These are phyloP conservation scores for Eucalyptus erythrocorys DNA, from an alignment of 345 rosid species.

Conservation along the genomic window DNA sequence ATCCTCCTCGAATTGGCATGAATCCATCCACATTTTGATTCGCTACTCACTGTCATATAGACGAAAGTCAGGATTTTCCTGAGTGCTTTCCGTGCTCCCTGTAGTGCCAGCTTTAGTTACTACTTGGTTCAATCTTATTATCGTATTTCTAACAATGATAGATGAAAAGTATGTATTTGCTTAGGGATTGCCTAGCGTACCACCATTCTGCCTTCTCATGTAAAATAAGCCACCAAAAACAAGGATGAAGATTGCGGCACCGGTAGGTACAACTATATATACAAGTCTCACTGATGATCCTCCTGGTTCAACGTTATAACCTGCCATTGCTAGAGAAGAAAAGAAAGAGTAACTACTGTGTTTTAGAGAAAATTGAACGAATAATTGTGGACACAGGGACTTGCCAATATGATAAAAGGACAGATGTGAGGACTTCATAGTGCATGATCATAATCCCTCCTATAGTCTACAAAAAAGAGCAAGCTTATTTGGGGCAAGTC, in stretches of 20 bases:
- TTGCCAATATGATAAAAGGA: no score
- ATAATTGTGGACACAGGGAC: no score
- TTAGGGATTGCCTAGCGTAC: neutral
- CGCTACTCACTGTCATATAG: conserved; percentile 12
- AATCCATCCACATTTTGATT: conserved; percentile 12
- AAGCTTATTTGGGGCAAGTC: no score
- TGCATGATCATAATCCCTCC: no score
- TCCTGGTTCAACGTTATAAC: no score
- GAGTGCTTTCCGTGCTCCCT: neutral
- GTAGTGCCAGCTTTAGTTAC: neutral
- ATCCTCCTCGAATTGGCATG: conserved; percentile 8
- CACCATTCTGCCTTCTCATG: neutral
- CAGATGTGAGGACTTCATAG: no score
- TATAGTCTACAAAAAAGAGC: no score
- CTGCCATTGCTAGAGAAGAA: no score
- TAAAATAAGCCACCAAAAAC: neutral
- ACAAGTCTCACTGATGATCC: neutral
- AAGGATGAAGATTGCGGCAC: neutral
- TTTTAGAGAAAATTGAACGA: no score
- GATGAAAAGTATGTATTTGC: neutral
- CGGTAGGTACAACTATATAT: neutral
- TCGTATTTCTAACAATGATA: neutral
- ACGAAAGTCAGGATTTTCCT: neutral
- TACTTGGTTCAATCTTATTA: neutral
- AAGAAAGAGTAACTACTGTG: no score